Percentiles rank a stretch among this genome's conserved stretches.
phyloP scores from a whole-genome alignment of 2,329 filamentous ascomycete species.

The Sclerotiophoma versabilis region DNA sequence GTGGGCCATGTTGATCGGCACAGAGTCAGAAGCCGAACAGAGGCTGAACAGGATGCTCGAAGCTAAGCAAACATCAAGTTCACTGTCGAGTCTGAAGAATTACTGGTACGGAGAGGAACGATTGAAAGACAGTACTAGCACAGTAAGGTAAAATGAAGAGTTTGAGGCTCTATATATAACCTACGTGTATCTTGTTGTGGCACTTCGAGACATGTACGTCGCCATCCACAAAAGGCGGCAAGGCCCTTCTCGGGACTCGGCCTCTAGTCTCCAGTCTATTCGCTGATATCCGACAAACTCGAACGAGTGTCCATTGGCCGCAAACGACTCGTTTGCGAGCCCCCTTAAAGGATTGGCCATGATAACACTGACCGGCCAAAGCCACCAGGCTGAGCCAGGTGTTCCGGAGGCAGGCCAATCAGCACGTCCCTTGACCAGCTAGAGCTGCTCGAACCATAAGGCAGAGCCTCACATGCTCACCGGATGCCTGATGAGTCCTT shows the following conservation, averaged over 20 bases:
- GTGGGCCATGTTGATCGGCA: constrained; percentile 10
- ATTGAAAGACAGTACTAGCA: constrained; percentile 14
- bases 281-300: constrained; percentile 4
- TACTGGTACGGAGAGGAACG: not conserved
- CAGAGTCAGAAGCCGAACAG: not conserved
- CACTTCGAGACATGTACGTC: constrained; percentile 10
- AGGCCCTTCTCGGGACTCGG: constrained; percentile 15
- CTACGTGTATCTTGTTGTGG: not conserved
- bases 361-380: constrained; percentile 28
- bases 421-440: not conserved
- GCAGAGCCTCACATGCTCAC: constrained; percentile 27
- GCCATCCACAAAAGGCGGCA: constrained; percentile 9
- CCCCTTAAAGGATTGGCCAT: constrained; percentile 21
- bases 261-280: constrained; percentile 9
- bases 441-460: constrained; percentile 3
- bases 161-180: constrained; percentile 24
- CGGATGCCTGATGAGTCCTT: constrained; percentile 19
- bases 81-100: not conserved
- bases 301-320: constrained; percentile 21
- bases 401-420: constrained; percentile 23
- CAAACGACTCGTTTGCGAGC: constrained; percentile 20
- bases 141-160: constrained; percentile 25
- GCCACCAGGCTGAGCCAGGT: constrained; percentile 26
- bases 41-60: not conserved
- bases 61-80: constrained; percentile 5